These are phyloP conservation scores for Vachellia pachyceras DNA, from an alignment of 306 rosid species.

Conservation along the genomic window DNA sequence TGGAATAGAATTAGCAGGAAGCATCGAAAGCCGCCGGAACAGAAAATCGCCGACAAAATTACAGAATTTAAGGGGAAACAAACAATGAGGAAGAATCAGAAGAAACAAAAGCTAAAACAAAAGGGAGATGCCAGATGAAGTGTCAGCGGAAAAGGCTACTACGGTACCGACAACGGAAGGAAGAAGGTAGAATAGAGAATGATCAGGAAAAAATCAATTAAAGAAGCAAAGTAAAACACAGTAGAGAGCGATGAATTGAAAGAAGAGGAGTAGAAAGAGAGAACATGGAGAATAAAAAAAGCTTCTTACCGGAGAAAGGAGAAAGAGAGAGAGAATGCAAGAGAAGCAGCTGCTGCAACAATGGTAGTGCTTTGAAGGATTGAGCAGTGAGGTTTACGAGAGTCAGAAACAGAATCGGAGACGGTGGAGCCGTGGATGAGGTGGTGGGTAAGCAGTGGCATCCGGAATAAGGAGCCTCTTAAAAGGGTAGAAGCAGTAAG, in stretches of 20 bases:
- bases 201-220: background rate
- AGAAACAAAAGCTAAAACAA: background rate
- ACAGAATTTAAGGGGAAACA: conserved; percentile 2
- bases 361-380: conserved; percentile 21
- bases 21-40: conserved; percentile 29
- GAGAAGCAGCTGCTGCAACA: background rate
- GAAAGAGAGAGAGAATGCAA: conserved; percentile 5
- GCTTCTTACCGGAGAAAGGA: conserved; percentile 55
- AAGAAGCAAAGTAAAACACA: background rate
- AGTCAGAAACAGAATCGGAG: background rate
- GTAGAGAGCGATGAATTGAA: conserved; percentile 13
- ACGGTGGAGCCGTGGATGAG: background rate
- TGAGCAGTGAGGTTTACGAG: conserved; percentile 29
- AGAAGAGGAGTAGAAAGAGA: conserved; percentile 9
- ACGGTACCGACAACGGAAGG: background rate
- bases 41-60: conserved; percentile 56
- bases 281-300: conserved; percentile 29
- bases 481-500: conserved; percentile 59
- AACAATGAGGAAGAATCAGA: conserved; percentile 31
- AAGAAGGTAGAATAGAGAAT: background rate
- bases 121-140: background rate
- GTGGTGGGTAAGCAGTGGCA: conserved; percentile 54
- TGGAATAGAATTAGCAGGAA: background rate
- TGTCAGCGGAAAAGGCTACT: background rate
- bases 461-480: conserved; percentile 72